These are phyloP conservation scores for Smittium culicis DNA, from an alignment of 371 early-diverging fungal genomes.

Conservation along the genomic window DNA sequence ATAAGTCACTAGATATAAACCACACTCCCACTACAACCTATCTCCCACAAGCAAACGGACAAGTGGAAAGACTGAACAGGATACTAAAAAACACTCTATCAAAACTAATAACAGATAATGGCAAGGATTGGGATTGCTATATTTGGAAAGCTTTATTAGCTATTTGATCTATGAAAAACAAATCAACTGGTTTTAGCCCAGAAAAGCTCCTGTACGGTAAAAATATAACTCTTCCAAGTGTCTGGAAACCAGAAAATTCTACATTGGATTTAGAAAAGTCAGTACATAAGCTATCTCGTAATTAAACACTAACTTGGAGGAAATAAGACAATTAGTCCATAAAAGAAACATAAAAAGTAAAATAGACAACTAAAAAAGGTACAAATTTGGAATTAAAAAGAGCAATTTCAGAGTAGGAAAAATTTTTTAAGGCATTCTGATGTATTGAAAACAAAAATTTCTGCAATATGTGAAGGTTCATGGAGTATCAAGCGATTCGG, in stretches of 20 bases:
- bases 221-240: background rate
- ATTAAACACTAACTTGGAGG: background rate
- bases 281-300: background rate
- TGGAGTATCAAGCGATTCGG: background rate
- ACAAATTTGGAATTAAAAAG: background rate
- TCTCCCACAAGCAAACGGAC: slow-evolving; percentile 6
- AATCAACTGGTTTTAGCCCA: background rate
- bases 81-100: slow-evolving; percentile 3
- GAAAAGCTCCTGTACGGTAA: background rate
- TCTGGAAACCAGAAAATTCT: background rate
- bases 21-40: slow-evolving; percentile 11
- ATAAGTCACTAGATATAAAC: slow-evolving; percentile 7
- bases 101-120: background rate
- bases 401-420: slow-evolving; percentile 1
- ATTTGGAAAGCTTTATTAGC: slow-evolving; percentile 9
- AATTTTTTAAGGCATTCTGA: background rate
- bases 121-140: background rate
- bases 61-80: slow-evolving; percentile 10
- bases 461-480: slow-evolving; percentile 1
- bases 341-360: slow-evolving; percentile 1
- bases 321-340: background rate
- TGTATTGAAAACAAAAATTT: background rate
- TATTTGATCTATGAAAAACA: slow-evolving; percentile 4
- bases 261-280: background rate
- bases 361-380: background rate